Base-by-base conservation (phyloP, 345 rosid genomes). In the Citrus unshiu region DNA sequence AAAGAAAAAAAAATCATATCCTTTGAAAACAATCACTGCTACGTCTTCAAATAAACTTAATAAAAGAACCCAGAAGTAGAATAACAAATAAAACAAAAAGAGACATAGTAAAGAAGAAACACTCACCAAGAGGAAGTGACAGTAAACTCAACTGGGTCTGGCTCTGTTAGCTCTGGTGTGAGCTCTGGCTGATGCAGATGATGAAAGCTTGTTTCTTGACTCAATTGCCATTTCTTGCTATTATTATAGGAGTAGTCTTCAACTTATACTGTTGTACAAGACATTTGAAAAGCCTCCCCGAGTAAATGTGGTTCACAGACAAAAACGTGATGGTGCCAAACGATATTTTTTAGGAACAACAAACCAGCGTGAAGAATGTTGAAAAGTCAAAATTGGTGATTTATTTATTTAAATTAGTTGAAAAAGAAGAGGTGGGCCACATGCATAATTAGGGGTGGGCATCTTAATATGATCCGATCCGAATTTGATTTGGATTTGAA, bases 111-210 rank as follows among this genome's bases (percentile, higher is more conserved):
- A 75, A 25, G 12, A 27, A 29, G 34, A 72, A 51, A 59, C 57
- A 57, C 82, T 40, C 70, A 81, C 90, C 83, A 49, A 74, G 37
- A 74, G 72, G 76, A 72, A 70, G 56, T 65, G 64, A 30, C 46
- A 70, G 74, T 10, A 74, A 73, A 80, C 51, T 46, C 51, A 46
- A 46, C 22, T 76, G 77, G 64, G 18, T 73, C 16, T 73, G 34
- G 72, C 68, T 77, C 32, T 66, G 59, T 22, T 79, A 58, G 60
- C 30, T 67, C 77, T 72, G 69, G 82, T 82, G 72, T 79, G 79
- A 81, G 82, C 67, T 77, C 79, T 81, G 8, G 86, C 83, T 62
- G 84, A 75, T 68, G 78, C 51, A 84, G 74, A 79, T 54, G 73
- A 78, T 18, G 51, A 46, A 3, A 70, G 32, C 62, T 57, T 77